Evolutionary conservation across 108 stramenopile genomes (phyloP).

Genomic region (Tribonema minus): DNA sequence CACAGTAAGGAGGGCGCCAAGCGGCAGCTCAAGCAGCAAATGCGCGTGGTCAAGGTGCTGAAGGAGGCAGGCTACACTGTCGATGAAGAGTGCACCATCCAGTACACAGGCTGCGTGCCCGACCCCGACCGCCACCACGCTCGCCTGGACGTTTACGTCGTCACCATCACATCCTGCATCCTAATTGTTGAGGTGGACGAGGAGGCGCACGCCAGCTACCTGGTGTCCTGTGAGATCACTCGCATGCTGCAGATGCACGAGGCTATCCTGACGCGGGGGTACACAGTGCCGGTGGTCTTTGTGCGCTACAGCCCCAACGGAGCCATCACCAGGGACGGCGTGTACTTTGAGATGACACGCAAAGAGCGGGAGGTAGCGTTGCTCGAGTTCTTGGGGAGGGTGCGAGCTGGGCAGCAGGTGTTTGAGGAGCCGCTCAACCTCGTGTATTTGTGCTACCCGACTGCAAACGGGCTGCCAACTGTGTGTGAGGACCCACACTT

Average conservation of each 20-base stretch:
- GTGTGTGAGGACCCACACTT: background rate
- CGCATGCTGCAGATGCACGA: background rate
- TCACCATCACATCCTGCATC: background rate
- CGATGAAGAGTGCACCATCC: background rate
- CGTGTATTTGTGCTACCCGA: background rate
- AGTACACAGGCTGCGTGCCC: background rate
- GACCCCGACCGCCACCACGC: background rate
- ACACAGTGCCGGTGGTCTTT: background rate
- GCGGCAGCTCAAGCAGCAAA: background rate
- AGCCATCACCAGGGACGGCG: background rate
- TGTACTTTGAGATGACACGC: background rate
- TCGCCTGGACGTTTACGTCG: background rate
- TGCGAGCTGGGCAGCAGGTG: background rate
- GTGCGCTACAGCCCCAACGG: background rate
- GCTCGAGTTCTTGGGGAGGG: background rate
- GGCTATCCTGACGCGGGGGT: background rate
- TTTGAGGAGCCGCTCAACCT: background rate
- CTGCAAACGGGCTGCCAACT: background rate
- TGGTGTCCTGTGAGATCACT: background rate
- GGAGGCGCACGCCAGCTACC: background rate
- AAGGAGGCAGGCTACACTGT: background rate
- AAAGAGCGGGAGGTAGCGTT: background rate
- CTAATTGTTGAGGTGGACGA: background rate
- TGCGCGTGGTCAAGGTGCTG: background rate
- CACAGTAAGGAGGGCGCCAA: background rate